These are phyloP conservation scores for Leptodontidium sp. DNA, from an alignment of 2,329 filamentous ascomycete species.

Conservation along the genomic window DNA sequence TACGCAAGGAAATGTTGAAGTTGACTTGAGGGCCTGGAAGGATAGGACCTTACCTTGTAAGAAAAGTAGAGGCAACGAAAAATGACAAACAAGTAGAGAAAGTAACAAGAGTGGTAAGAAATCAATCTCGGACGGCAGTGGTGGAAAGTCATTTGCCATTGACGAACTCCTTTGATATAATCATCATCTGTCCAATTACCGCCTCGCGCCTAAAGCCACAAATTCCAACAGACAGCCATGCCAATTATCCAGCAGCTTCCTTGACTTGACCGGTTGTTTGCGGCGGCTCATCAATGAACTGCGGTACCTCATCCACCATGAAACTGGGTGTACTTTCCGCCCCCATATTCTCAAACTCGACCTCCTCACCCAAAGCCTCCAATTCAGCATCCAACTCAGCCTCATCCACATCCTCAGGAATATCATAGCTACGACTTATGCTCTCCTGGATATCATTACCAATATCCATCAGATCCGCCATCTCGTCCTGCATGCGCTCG, in stretches of 20 bases:
- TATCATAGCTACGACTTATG: conserved; percentile 87
- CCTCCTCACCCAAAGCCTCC: conserved; percentile 91
- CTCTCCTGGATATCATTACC: conserved; percentile 99
- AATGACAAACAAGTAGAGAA: not conserved
- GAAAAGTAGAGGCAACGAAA: not conserved
- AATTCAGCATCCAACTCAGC: conserved; percentile 94
- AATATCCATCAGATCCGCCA: conserved; percentile 97
- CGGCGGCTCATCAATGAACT: conserved; percentile 93
- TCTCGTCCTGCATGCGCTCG: conserved; percentile 96
- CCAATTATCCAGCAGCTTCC: conserved; percentile 70
- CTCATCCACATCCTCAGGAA: conserved; percentile 97
- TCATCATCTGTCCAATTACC: not conserved
- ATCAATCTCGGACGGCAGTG: not conserved
- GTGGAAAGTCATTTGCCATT: not conserved
- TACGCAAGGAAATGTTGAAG: too few relatives aligned
- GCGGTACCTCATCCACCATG: conserved; percentile 85
- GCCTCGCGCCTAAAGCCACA: not conserved
- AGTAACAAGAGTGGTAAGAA: not conserved
- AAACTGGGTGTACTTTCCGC: conserved; percentile 77
- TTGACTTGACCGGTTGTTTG: conserved; percentile 78
- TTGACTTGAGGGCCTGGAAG: too few relatives aligned
- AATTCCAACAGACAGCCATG: not conserved
- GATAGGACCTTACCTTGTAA: not conserved
- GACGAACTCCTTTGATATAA: not conserved
- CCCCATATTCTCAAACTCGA: conserved; percentile 77